These are phyloP conservation scores for Agarophyton chilense DNA, from an alignment of 23 red algal species.

Conservation along the genomic window DNA sequence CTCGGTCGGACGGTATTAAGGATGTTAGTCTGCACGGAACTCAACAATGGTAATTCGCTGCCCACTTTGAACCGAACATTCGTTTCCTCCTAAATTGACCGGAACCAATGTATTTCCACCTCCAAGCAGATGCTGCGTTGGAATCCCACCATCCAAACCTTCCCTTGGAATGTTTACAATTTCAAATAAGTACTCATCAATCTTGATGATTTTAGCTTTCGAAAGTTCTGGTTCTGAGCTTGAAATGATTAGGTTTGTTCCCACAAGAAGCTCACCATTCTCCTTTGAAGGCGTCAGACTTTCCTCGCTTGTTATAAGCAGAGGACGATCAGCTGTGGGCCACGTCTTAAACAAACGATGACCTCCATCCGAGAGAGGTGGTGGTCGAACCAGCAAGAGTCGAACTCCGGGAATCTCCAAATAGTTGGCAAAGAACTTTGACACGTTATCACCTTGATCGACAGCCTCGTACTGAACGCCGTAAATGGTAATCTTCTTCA, in stretches of 20 bases:
- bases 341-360: slow-evolving; percentile 7
- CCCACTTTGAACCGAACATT: neutral
- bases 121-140: neutral
- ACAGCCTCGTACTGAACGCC: slow-evolving; percentile 41
- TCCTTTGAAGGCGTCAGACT: neutral
- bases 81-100: neutral
- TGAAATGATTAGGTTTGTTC: slow-evolving; percentile 35
- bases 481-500: slow-evolving; percentile 2
- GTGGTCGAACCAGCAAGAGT: slow-evolving; percentile 33
- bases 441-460: slow-evolving; percentile 45
- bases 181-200: neutral
- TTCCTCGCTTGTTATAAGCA: slow-evolving; percentile 11
- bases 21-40: neutral
- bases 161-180: neutral
- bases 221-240: neutral
- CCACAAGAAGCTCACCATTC: neutral
- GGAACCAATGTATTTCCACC: neutral
- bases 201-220: neutral
- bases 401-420: slow-evolving; percentile 31
- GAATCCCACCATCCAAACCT: neutral
- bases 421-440: slow-evolving; percentile 22
- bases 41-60: neutral
- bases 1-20: neutral
- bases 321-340: slow-evolving; percentile 19
- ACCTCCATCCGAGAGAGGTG: neutral